Percentiles rank a stretch among this genome's conserved stretches.
phyloP scores from a whole-genome alignment of 2,329 filamentous ascomycete species.

The Ustilaginoidea virens region DNA sequence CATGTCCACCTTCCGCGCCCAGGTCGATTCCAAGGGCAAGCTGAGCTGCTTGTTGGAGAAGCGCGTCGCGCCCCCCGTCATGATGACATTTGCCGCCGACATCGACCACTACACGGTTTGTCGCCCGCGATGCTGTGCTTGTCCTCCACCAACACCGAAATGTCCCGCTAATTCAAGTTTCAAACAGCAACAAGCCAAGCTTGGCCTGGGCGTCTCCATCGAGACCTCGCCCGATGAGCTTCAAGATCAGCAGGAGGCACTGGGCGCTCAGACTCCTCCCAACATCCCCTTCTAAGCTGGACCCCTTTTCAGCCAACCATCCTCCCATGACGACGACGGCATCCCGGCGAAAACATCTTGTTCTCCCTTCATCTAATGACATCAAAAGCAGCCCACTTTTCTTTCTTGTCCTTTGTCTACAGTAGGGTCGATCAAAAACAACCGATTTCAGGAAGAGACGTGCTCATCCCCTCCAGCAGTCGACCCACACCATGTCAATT shows the following conservation, averaged over 20 bases:
- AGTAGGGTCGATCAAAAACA: no score
- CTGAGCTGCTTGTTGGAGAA: slow-evolving; percentile 88
- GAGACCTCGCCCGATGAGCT: slow-evolving; percentile 74
- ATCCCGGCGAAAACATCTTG: slow-evolving; percentile 7
- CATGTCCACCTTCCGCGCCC: slow-evolving; percentile 86
- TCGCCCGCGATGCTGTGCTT: slow-evolving; percentile 8
- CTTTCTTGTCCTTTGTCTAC: background rate
- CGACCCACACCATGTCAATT: no score
- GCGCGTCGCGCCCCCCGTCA: slow-evolving; percentile 82
- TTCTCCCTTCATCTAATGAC: no score
- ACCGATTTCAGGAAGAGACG: no score
- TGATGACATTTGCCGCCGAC: slow-evolving; percentile 89
- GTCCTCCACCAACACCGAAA: slow-evolving; percentile 9
- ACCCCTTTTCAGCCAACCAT: background rate
- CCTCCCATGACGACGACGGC: slow-evolving; percentile 5
- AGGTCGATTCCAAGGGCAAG: slow-evolving; percentile 91
- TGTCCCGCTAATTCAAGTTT: no score
- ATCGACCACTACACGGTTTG: slow-evolving; percentile 91
- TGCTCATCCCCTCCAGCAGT: no score
- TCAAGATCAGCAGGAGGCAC: slow-evolving; percentile 64
- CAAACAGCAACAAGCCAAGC: slow-evolving; percentile 87
- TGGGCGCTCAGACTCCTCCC: slow-evolving; percentile 32
- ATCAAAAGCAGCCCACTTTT: background rate
- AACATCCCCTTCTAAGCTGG: slow-evolving; percentile 50
- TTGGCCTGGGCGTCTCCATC: slow-evolving; percentile 85